Percentiles rank a stretch among this genome's conserved stretches.
Evolutionary conservation across 169 alveolate species (phyloP).

Genomic region (Eimeria praecox): DNA sequence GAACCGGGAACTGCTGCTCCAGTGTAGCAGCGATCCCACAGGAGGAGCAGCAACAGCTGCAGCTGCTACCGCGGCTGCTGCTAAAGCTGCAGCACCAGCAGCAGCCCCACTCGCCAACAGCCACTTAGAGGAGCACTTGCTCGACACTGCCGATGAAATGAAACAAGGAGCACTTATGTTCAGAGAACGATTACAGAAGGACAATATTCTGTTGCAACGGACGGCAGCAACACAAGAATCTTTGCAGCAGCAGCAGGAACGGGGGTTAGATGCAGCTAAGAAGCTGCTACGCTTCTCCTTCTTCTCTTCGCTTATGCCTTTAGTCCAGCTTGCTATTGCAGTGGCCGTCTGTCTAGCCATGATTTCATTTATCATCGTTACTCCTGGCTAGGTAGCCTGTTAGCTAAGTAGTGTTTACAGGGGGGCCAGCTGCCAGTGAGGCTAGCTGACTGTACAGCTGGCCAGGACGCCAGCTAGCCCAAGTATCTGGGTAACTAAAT

Average conservation of each 20-base stretch:
- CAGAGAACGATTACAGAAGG: slow-evolving; percentile 28
- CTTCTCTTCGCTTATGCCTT: slow-evolving; percentile 43
- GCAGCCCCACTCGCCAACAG: not conserved
- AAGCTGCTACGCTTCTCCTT: slow-evolving; percentile 63
- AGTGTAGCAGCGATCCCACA: not conserved
- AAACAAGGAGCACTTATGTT: slow-evolving; percentile 52
- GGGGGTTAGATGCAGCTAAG: slow-evolving; percentile 49
- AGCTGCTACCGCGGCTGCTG: not conserved
- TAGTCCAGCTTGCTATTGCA: slow-evolving; percentile 40
- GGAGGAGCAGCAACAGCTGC: not conserved
- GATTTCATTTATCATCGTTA: slow-evolving; percentile 13
- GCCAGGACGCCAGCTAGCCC: not conserved
- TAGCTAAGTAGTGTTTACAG: not conserved
- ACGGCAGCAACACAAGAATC: slow-evolving; percentile 66
- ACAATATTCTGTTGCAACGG: slow-evolving; percentile 35
- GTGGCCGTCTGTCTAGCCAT: slow-evolving; percentile 28
- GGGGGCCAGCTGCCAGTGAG: not conserved
- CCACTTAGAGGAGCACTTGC: slow-evolving; percentile 28
- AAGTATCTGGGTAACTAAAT: not conserved
- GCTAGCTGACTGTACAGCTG: not conserved
- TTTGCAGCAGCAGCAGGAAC: slow-evolving; percentile 36
- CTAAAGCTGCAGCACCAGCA: slow-evolving; percentile 3
- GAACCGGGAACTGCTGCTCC: slow-evolving; percentile 27
- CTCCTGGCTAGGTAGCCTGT: slow-evolving; percentile 40
- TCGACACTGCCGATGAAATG: slow-evolving; percentile 45